A percentile compares a stretch with the other conserved stretches of the same genome.
These are phyloP conservation scores for Paracorniculantispora psalliotae DNA, from an alignment of 2,329 filamentous ascomycete species.

Conservation along the genomic window DNA sequence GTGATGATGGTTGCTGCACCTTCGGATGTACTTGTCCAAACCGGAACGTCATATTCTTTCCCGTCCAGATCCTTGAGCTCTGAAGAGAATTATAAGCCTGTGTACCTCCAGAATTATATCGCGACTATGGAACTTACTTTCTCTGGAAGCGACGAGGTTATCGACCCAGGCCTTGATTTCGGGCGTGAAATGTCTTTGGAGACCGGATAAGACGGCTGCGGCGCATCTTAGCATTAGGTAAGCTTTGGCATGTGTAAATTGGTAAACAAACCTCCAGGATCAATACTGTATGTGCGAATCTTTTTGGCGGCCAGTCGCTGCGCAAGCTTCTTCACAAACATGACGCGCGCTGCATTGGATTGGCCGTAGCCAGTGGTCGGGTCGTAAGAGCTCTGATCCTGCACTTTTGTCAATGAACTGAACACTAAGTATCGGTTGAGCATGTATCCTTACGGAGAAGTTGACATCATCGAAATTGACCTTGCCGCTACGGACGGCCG, in stretches of 20 bases:
- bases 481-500: background rate
- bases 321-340: constrained; percentile 14
- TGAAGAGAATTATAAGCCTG: background rate
- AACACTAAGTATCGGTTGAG: too few relatives aligned
- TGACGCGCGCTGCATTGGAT: constrained; percentile 14
- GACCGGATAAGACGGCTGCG: background rate
- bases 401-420: background rate
- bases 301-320: constrained; percentile 10
- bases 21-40: constrained; percentile 31
- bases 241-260: background rate
- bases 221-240: background rate
- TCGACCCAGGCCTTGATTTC: constrained; percentile 28
- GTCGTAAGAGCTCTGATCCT: constrained; percentile 30
- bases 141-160: background rate
- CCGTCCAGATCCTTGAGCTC: constrained; percentile 11
- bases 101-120: background rate
- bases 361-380: constrained; percentile 10
- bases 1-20: constrained; percentile 20
- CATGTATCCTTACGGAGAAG: background rate
- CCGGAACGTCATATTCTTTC: background rate
- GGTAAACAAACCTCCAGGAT: constrained; percentile 14
- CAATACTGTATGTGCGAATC: constrained; percentile 14
- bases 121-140: background rate
- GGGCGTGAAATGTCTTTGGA: background rate
- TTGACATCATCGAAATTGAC: background rate